Percentiles rank a stretch among this genome's conserved stretches.
These are phyloP conservation scores for Aureobasidium vineae DNA, from an alignment of 2,329 filamentous ascomycete genomes.

Conservation along the genomic window DNA sequence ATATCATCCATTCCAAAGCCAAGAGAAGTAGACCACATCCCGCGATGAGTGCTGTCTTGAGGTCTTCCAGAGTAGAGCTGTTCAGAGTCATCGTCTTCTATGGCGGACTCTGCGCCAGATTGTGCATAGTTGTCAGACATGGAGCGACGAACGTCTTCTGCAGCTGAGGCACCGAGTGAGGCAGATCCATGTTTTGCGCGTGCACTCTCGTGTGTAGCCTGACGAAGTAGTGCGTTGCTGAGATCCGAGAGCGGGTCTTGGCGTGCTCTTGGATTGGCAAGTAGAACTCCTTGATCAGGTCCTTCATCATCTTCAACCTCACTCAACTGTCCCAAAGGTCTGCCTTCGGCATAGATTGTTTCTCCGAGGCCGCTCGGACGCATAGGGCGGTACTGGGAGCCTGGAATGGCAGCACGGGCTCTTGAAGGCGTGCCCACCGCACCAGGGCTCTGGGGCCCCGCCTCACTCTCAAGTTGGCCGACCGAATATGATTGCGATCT, in stretches of 20 bases:
- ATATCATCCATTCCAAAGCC: slow-evolving; percentile 51
- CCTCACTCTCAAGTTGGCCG: slow-evolving; percentile 76
- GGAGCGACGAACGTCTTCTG: slow-evolving; percentile 11
- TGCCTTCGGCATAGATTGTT: slow-evolving; percentile 24
- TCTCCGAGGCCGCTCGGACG: slow-evolving; percentile 33
- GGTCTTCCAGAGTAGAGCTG: background rate
- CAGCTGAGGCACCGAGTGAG: slow-evolving; percentile 4
- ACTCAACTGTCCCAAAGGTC: slow-evolving; percentile 64
- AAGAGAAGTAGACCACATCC: slow-evolving; percentile 25
- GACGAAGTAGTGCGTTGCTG: slow-evolving; percentile 36
- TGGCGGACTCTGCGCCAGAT: slow-evolving; percentile 12
- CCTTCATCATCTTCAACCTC: slow-evolving; percentile 67
- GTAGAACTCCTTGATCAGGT: slow-evolving; percentile 52
- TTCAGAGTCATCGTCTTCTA: slow-evolving; percentile 23
- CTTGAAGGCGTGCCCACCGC: slow-evolving; percentile 28
- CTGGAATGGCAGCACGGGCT: slow-evolving; percentile 33
- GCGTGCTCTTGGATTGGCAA: slow-evolving; percentile 30
- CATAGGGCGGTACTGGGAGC: slow-evolving; percentile 26
- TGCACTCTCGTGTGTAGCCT: slow-evolving; percentile 41
- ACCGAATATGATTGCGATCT: slow-evolving; percentile 97
- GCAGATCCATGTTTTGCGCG: slow-evolving; percentile 28
- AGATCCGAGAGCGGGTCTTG: slow-evolving; percentile 22
- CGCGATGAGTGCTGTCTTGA: slow-evolving; percentile 46
- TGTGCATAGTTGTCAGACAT: slow-evolving; percentile 1
- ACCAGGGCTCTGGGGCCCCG: slow-evolving; percentile 5